Conservation (phyloP, 164 flowering plant species). For the Platanus orientalis region DNA sequence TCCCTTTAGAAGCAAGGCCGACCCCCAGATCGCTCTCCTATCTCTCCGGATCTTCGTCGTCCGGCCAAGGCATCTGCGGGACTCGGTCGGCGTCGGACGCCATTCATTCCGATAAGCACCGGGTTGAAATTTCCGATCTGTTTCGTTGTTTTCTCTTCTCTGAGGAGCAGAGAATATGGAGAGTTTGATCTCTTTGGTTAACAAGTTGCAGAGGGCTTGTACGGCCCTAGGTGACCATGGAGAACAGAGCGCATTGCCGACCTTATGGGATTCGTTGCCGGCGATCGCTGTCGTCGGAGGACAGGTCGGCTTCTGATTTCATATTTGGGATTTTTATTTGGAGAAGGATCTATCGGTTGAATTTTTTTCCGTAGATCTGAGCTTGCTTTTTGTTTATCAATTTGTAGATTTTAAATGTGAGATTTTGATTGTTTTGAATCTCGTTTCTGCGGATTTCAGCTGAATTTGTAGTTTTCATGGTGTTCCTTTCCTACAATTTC, state of each 20-base stretch:
- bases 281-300: conserved; percentile 97
- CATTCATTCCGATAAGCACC: not conserved
- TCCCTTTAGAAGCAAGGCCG: not conserved
- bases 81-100: not conserved
- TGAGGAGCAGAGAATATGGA: conserved; percentile 42
- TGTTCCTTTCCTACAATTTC: not conserved
- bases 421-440: not conserved
- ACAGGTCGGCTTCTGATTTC: conserved; percentile 51
- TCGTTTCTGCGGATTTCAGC: not conserved
- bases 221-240: conserved; percentile 92
- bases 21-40: not conserved
- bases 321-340: not conserved
- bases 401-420: not conserved
- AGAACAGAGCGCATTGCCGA: conserved; percentile 74
- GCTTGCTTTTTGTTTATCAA: not conserved
- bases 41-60: not conserved
- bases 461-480: not conserved
- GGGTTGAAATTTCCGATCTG: not conserved
- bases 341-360: not conserved
- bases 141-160: not conserved
- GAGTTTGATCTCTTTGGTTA: conserved; percentile 69
- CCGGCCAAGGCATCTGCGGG: not conserved
- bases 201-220: conserved; percentile 88
- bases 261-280: conserved; percentile 95
- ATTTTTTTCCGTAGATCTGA: not conserved